A percentile compares a stretch with the other conserved stretches of the same genome.
phyloP scores from a whole-genome alignment of 2,329 filamentous ascomycete species.

The Teratosphaeria zuluensis region DNA sequence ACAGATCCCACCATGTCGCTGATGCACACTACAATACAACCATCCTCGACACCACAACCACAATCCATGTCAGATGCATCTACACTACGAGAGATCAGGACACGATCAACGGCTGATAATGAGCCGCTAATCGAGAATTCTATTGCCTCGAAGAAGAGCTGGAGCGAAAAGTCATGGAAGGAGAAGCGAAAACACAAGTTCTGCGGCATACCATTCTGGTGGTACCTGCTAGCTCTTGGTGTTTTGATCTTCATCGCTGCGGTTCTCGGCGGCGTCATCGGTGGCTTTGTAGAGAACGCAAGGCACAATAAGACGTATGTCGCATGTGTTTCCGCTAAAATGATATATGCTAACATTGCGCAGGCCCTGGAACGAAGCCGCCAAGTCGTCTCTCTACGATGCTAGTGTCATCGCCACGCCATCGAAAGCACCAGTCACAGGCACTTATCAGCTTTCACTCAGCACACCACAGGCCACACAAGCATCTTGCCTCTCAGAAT shows the following conservation, averaged over 20 bases:
- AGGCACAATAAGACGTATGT: slow-evolving; percentile 15
- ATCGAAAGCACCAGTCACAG: slow-evolving; percentile 46
- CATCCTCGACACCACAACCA: slow-evolving; percentile 15
- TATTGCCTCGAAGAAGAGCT: slow-evolving; percentile 16
- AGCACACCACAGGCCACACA: slow-evolving; percentile 42
- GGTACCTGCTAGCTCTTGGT: slow-evolving; percentile 20
- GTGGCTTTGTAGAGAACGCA: slow-evolving; percentile 22
- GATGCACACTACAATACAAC: slow-evolving; percentile 24
- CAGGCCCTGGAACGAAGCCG: not conserved
- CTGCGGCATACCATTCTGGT: slow-evolving; percentile 27
- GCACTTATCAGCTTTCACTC: slow-evolving; percentile 46
- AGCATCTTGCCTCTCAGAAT: slow-evolving; percentile 48
- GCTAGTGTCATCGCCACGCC: slow-evolving; percentile 38
- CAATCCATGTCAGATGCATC: slow-evolving; percentile 28
- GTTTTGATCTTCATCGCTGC: slow-evolving; percentile 23
- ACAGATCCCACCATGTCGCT: slow-evolving; percentile 25
- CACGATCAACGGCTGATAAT: slow-evolving; percentile 4
- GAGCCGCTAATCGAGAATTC: slow-evolving; percentile 1
- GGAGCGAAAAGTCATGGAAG: slow-evolving; percentile 30
- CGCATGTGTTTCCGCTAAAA: not conserved
- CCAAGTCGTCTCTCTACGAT: slow-evolving; percentile 21
- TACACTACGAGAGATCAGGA: slow-evolving; percentile 5
- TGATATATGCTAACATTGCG: slow-evolving; percentile 3
- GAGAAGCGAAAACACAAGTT: slow-evolving; percentile 28
- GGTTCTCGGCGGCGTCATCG: slow-evolving; percentile 26